Evolutionary conservation across 768 basidiomycete species (phyloP), one percentile per base, ranked within the genome.

Genomic region (Kwoniella sp.): DNA sequence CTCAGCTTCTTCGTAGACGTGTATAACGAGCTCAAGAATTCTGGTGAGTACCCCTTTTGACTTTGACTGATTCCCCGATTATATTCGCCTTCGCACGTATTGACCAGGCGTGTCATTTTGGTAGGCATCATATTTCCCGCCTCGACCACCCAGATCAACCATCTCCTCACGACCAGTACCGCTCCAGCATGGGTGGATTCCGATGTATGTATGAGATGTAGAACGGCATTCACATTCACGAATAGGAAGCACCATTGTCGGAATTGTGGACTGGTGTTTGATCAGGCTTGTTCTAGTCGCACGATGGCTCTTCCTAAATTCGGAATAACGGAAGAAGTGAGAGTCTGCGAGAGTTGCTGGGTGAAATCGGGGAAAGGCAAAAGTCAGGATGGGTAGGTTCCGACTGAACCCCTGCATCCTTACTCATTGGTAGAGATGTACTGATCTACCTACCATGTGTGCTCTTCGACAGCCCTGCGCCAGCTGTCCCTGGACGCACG

Each of bases 221-320:
- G 96, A 19, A 88, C 90, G 0, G 79, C 91, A 0, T 99, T 99
- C 80, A 86, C 88, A 0, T 93, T 97, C 77, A 96, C 93, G 29
- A 98, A 98, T 77, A 86, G 96, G 55, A 97, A 97, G 77, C 96
- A 99, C 73, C 96, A 99, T 74, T 99, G 96, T 77, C 87, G 96
- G 15, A 97, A 97, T 79, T 99, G 96, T 80, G 96, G 96, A 8
- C 88, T 89, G 77, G 92, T 98, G 15, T 98, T 96, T 75, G 95
- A 97, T 80, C 92, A 94, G 58, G 84, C 86, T 46, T 99, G 96
- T 79, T 94, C 92, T 0, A 88, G 90, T 33, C 90, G 92, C 80
- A 82, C 84, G 1, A 86, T 91, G 80, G 83, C 91, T 0, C 83
- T 98, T 24, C 95, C 96, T 3, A 90, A 93, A 77, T 95, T 91